A percentile compares a stretch with the other conserved stretches of the same genome.
Conservation (phyloP, 2,329 filamentous ascomycete species). For the Dactylellina cionopaga region DNA sequence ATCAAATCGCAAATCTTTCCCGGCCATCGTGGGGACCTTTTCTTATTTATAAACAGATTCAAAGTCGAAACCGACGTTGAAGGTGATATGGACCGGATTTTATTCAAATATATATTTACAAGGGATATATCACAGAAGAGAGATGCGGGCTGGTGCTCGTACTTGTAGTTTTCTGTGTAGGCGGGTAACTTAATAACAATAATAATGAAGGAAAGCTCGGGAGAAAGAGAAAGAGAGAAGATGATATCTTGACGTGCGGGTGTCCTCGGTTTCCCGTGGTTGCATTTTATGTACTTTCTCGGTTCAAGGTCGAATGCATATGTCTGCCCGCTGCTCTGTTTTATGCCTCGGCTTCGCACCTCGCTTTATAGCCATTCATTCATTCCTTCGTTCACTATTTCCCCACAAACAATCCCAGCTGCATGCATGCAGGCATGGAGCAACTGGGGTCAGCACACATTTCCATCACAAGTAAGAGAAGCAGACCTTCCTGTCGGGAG, state of each 20-base stretch:
- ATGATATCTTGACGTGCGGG: too few relatives aligned
- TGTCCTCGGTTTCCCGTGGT: constrained; percentile 1
- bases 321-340: not conserved
- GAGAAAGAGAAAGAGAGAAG: not conserved
- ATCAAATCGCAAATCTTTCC: constrained; percentile 77
- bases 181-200: not conserved
- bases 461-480: not conserved
- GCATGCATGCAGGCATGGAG: not conserved
- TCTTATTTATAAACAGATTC: not conserved
- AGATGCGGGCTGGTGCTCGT: too few relatives aligned
- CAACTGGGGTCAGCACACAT: too few relatives aligned
- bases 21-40: constrained; percentile 12
- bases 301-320: not conserved
- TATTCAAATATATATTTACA: not conserved
- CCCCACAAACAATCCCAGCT: constrained; percentile 4
- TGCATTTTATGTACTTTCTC: constrained; percentile 16
- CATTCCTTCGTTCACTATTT: not conserved
- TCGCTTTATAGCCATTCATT: too few relatives aligned
- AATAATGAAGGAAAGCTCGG: not conserved
- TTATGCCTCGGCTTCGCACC: constrained; percentile 47
- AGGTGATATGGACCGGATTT: constrained; percentile 1
- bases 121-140: too few relatives aligned
- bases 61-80: not conserved
- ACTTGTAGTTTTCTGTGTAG: too few relatives aligned
- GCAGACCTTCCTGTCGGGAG: constrained; percentile 15